These are phyloP conservation scores for Craterostigma plantagineum DNA, from an alignment of 257 asterid species.

Conservation along the genomic window DNA sequence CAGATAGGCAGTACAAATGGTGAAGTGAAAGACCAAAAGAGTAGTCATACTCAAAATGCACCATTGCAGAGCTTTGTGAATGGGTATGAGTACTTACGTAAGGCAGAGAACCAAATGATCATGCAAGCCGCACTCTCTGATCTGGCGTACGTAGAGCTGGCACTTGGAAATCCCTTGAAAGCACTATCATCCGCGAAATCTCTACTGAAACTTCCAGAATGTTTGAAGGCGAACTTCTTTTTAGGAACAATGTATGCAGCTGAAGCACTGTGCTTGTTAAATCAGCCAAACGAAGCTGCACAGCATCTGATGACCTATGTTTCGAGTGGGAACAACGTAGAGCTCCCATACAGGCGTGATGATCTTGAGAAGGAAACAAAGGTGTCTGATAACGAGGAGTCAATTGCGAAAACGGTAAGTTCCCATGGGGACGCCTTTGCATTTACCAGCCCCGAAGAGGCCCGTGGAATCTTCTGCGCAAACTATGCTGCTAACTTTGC, in stretches of 20 bases:
- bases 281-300: constrained; percentile 66
- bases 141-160: constrained; percentile 61
- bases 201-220: constrained; percentile 33
- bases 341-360: constrained; percentile 46
- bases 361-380: constrained; percentile 51
- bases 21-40: constrained; percentile 55
- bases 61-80: constrained; percentile 28
- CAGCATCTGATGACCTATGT: constrained; percentile 28
- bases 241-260: constrained; percentile 60
- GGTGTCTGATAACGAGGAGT: constrained; percentile 35
- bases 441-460: constrained; percentile 67
- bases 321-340: constrained; percentile 30
- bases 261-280: constrained; percentile 74
- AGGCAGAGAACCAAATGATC: constrained; percentile 45
- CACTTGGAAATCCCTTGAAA: constrained; percentile 43
- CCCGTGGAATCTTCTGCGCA: constrained; percentile 42
- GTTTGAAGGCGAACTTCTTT: constrained; percentile 36
- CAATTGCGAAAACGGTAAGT: constrained; percentile 16
- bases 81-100: constrained; percentile 31
- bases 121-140: constrained; percentile 58
- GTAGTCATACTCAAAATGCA: constrained; percentile 29
- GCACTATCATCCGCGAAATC: constrained; percentile 47
- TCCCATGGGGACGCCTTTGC: constrained; percentile 10
- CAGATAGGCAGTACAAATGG: constrained; percentile 42
- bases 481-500: constrained; percentile 53